These are phyloP conservation scores for Aspergillus sp. DNA, from an alignment of 2,329 filamentous ascomycete genomes.

Conservation along the genomic window DNA sequence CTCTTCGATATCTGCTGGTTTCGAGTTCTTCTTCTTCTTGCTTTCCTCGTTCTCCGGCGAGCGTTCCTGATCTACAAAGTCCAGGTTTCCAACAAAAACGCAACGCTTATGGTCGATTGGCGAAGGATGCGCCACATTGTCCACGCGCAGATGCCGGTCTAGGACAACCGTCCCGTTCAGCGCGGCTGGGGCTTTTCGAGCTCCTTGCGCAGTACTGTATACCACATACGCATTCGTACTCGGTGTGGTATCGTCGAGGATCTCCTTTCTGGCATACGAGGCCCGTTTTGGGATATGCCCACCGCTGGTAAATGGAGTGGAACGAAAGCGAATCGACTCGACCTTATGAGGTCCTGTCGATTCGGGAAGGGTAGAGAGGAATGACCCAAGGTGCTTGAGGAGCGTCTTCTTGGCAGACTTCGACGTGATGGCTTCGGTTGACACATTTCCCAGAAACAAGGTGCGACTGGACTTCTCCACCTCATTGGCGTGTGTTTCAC, in stretches of 20 bases:
- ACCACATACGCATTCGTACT: constrained; percentile 93
- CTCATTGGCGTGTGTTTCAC: constrained; percentile 41
- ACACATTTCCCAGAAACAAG: constrained; percentile 88
- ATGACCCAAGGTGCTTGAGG: constrained; percentile 66
- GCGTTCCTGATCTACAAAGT: constrained; percentile 88
- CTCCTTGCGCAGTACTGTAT: constrained; percentile 65
- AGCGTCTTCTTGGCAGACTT: constrained; percentile 72
- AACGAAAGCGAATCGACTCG: constrained; percentile 89
- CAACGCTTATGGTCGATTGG: constrained; percentile 77
- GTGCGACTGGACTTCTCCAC: constrained; percentile 81
- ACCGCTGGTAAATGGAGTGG: constrained; percentile 67
- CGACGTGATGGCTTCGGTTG: constrained; percentile 68
- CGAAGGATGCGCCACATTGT: constrained; percentile 80
- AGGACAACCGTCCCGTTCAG: constrained; percentile 81
- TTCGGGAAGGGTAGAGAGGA: constrained; percentile 48
- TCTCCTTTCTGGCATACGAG: constrained; percentile 80
- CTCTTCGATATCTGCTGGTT: constrained; percentile 80
- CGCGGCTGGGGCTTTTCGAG: constrained; percentile 62
- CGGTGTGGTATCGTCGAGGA: constrained; percentile 85
- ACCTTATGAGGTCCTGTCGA: constrained; percentile 57
- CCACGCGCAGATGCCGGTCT: constrained; percentile 79
- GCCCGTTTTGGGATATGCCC: constrained; percentile 78
- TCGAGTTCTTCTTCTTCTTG: constrained; percentile 63
- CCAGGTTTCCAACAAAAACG: constrained; percentile 91
- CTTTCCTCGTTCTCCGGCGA: constrained; percentile 52